Evolutionary conservation across 1,139 yeast genomes (phyloP).

Genomic region (Blastobotrys aristatus): DNA sequence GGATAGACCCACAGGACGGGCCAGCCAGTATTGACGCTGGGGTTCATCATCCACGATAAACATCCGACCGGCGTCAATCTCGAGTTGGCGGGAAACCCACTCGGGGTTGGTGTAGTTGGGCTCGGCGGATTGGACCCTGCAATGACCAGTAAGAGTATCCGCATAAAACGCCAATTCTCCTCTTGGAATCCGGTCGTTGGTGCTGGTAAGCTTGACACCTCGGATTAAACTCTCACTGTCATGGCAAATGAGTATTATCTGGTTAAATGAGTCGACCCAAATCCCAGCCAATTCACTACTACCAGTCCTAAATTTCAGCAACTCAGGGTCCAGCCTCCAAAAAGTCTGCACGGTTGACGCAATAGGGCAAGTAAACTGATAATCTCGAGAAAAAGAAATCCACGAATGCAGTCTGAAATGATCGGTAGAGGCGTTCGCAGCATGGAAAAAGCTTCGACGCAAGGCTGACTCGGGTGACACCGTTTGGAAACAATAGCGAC

Average conservation of each 20-base stretch:
- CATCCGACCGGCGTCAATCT: too few relatives aligned
- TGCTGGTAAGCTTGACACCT: conserved; percentile 31
- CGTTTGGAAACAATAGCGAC: neutral
- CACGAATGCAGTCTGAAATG: conserved; percentile 22
- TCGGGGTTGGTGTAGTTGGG: neutral
- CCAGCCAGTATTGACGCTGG: too few relatives aligned
- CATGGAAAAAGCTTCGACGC: neutral
- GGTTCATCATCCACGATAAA: too few relatives aligned
- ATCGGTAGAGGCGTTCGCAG: conserved; percentile 3
- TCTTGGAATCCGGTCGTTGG: conserved; percentile 29
- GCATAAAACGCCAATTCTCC: conserved; percentile 30
- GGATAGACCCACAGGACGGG: too few relatives aligned
- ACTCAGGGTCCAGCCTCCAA: conserved; percentile 13
- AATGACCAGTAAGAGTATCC: neutral
- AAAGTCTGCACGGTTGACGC: conserved; percentile 20
- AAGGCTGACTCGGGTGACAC: neutral
- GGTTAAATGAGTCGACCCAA: conserved; percentile 15
- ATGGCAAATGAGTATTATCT: conserved; percentile 21
- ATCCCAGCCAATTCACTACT: conserved; percentile 16
- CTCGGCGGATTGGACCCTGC: neutral
- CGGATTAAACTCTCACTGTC: conserved; percentile 27
- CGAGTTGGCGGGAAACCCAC: too few relatives aligned
- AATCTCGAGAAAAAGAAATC: conserved; percentile 16
- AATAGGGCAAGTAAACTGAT: conserved; percentile 15
- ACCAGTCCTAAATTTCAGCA: neutral